phyloP scores from a whole-genome alignment of 768 basidiomycete species.

The Russula virescens region DNA sequence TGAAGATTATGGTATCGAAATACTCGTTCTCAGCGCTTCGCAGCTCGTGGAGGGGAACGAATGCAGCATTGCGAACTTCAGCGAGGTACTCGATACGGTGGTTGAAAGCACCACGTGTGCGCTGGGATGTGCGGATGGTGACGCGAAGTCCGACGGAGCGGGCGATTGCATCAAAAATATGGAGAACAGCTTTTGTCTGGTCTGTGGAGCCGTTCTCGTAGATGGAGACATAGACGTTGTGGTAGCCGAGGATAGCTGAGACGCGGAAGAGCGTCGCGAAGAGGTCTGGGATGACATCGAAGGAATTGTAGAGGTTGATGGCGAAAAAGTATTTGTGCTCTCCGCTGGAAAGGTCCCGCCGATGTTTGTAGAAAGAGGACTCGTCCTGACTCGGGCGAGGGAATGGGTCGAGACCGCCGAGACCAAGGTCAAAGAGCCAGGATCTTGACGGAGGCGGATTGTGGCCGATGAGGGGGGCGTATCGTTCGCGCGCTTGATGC shows the following conservation, averaged over 20 bases:
- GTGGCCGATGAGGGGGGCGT: slow-evolving; percentile 78
- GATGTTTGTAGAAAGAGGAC: slow-evolving; percentile 30
- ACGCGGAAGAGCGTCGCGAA: slow-evolving; percentile 95
- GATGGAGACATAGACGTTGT: slow-evolving; percentile 97
- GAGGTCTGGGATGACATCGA: slow-evolving; percentile 96
- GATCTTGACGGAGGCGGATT: slow-evolving; percentile 50
- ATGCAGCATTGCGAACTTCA: slow-evolving; percentile 98
- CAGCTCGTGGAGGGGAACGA: slow-evolving; percentile 91
- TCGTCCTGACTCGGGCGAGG: slow-evolving; percentile 39
- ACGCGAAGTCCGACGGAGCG: slow-evolving; percentile 87
- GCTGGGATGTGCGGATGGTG: slow-evolving; percentile 86
- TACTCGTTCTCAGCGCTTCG: slow-evolving; percentile 88
- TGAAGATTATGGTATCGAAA: slow-evolving; percentile 96
- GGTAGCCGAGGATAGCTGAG: slow-evolving; percentile 86
- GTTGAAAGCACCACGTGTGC: slow-evolving; percentile 93
- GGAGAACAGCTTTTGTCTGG: slow-evolving; percentile 94
- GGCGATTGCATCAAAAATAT: slow-evolving; percentile 92
- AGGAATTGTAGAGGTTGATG: slow-evolving; percentile 99
- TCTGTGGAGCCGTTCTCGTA: slow-evolving; percentile 99
- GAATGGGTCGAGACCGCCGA: slow-evolving; percentile 27
- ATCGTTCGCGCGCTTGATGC: slow-evolving; percentile 81
- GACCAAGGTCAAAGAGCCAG: slow-evolving; percentile 56
- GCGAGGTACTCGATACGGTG: slow-evolving; percentile 99
- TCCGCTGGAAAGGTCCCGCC: slow-evolving; percentile 37
- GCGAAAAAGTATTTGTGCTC: slow-evolving; percentile 99